These are phyloP conservation scores for Fagus crenata DNA, from an alignment of 306 rosid genomes.

Conservation along the genomic window DNA sequence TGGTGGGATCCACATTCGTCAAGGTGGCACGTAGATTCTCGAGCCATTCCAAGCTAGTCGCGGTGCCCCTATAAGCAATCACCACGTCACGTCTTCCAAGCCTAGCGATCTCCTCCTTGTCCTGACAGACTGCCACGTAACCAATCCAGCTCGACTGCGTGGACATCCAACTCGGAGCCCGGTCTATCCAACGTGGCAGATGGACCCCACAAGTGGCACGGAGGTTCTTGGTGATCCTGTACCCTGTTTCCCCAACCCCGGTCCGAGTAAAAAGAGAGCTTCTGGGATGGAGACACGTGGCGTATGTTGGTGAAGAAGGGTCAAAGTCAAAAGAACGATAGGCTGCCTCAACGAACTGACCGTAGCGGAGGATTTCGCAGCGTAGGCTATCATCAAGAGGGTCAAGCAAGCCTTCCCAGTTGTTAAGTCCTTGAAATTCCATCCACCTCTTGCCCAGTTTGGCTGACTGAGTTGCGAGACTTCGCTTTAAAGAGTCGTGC, in stretches of 20 bases:
- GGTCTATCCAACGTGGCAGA: background rate
- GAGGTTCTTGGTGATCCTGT: background rate
- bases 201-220: background rate
- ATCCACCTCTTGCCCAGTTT: conserved; percentile 9
- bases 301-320: background rate
- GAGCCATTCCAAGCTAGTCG: background rate
- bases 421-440: conserved; percentile 5
- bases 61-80: background rate
- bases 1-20: background rate
- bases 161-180: background rate
- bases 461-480: background rate
- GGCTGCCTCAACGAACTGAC: conserved; percentile 2
- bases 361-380: conserved; percentile 1
- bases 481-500: background rate
- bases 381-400: conserved; percentile 1
- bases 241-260: background rate
- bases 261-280: background rate
- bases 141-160: conserved; percentile 2
- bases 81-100: conserved; percentile 12
- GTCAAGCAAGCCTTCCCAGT: conserved; percentile 13
- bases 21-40: conserved; percentile 6
- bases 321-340: conserved; percentile 6
- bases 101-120: background rate
- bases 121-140: conserved; percentile 10
- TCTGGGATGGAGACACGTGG: background rate